phyloP scores from a whole-genome alignment of 1,284 basidiomycete genomes.

The Naganishia sp. region DNA sequence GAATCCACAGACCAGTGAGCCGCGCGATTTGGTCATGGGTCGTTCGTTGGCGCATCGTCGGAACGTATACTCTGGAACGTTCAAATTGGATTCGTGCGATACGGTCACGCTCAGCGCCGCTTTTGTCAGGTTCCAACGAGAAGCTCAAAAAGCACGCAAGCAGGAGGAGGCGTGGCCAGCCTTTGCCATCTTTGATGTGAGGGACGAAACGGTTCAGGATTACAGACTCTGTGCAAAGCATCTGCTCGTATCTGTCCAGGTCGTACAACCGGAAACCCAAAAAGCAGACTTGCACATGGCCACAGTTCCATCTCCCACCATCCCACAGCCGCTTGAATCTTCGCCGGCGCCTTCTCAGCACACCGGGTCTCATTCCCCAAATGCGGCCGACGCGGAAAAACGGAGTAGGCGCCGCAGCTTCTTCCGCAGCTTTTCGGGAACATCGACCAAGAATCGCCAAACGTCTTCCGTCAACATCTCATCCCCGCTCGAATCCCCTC shows the following conservation, averaged over 20 bases:
- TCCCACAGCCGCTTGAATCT: neutral
- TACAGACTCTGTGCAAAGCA: neutral
- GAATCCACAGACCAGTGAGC: neutral
- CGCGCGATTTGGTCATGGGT: conserved; percentile 2
- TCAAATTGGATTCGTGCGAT: neutral
- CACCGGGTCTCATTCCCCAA: neutral
- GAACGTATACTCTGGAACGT: neutral
- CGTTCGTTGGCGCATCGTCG: neutral
- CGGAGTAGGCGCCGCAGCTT: conserved; percentile 24
- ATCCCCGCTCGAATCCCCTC: conserved; percentile 14
- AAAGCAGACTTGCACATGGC: neutral
- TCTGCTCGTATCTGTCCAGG: conserved; percentile 7
- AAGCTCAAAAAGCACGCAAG: neutral
- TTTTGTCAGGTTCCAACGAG: conserved; percentile 7
- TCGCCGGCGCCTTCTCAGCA: neutral
- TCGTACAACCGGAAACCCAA: neutral
- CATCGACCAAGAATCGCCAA: conserved; percentile 22
- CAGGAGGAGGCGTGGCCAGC: neutral
- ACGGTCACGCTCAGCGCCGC: neutral
- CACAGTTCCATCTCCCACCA: neutral
- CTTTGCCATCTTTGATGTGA: neutral
- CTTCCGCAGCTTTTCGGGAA: conserved; percentile 22
- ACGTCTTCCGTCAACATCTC: conserved; percentile 14
- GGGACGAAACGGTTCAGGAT: neutral
- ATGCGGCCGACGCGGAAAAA: neutral